Conservation (phyloP, 805 yeast genomes). For the Starmerella tilneyi region DNA sequence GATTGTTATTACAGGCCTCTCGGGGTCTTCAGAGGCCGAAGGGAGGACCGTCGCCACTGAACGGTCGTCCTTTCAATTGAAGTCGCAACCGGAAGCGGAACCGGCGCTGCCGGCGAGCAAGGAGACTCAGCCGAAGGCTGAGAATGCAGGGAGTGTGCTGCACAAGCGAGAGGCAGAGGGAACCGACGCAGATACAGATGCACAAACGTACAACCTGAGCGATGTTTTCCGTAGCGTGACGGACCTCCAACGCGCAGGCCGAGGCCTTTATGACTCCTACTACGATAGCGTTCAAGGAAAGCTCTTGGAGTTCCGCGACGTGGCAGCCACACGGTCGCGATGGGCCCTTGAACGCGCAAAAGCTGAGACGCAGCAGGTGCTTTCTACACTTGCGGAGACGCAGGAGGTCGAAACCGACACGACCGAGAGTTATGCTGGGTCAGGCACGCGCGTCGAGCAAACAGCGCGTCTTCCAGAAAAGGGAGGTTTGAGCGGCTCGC, state of each 20-base stretch:
- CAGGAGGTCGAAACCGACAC: neutral
- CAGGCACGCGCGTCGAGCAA: too few species aligned
- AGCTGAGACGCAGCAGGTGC: constrained; percentile 8
- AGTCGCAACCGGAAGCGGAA: too few species aligned
- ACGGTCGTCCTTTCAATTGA: too few species aligned
- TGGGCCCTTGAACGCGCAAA: constrained; percentile 4
- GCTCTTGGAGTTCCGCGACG: constrained; percentile 2
- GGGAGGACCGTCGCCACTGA: too few species aligned
- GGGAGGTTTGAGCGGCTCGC: too few species aligned
- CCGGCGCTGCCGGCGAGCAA: too few species aligned
- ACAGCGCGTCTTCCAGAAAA: too few species aligned
- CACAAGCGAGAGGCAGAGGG: too few species aligned
- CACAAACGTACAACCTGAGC: neutral
- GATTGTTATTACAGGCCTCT: neutral
- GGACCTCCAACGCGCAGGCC: constrained; percentile 4
- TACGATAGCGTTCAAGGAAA: neutral
- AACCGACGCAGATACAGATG: neutral
- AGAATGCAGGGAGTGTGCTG: too few species aligned
- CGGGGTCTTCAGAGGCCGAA: neutral
- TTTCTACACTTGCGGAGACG: neutral
- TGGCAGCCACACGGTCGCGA: constrained; percentile 3
- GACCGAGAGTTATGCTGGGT: too few species aligned
- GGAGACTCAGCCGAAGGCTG: too few species aligned
- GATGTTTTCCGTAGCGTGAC: neutral
- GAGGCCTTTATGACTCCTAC: neutral